Evolutionary conservation across 2,329 filamentous ascomycete genomes (phyloP).

Genomic region (Zopfia rhizophila): DNA sequence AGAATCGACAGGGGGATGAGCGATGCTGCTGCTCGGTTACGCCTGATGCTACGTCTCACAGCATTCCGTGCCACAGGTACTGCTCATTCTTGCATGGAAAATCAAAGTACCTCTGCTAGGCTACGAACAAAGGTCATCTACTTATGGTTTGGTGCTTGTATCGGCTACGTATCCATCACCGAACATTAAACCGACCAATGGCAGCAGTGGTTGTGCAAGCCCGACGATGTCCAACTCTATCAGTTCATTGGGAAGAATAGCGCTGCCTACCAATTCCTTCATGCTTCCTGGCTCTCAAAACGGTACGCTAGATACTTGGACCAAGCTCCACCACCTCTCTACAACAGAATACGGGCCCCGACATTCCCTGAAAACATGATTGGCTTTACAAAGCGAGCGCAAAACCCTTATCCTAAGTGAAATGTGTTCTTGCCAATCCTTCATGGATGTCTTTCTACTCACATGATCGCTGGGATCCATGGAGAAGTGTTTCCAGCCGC

Average conservation of each 20-base stretch:
- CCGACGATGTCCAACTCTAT: conserved; percentile 82
- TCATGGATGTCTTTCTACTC: too few relatives aligned
- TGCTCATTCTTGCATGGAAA: too few relatives aligned
- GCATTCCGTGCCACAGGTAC: too few relatives aligned
- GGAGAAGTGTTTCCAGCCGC: too few relatives aligned
- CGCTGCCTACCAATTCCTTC: conserved; percentile 81
- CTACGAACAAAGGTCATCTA: conserved; percentile 80
- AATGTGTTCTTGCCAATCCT: too few relatives aligned
- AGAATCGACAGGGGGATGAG: too few relatives aligned
- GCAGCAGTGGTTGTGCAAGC: conserved; percentile 90
- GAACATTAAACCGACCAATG: conserved; percentile 84
- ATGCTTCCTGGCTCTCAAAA: conserved; percentile 86
- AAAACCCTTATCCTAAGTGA: too few relatives aligned
- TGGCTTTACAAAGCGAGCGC: not conserved
- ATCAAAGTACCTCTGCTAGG: conserved; percentile 64
- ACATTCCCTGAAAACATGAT: not conserved
- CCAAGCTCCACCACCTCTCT: conserved; percentile 82
- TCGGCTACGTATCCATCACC: conserved; percentile 89
- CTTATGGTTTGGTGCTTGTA: conserved; percentile 86
- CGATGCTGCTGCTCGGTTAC: too few relatives aligned
- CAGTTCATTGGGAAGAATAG: conserved; percentile 94
- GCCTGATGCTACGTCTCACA: too few relatives aligned
- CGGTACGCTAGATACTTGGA: conserved; percentile 83
- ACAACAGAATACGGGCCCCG: conserved; percentile 83
- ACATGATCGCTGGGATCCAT: too few relatives aligned